Evolutionary conservation across 2,329 filamentous ascomycete species (phyloP), one percentile per base, ranked within the genome.

Genomic region (Exserohilum turcica): DNA sequence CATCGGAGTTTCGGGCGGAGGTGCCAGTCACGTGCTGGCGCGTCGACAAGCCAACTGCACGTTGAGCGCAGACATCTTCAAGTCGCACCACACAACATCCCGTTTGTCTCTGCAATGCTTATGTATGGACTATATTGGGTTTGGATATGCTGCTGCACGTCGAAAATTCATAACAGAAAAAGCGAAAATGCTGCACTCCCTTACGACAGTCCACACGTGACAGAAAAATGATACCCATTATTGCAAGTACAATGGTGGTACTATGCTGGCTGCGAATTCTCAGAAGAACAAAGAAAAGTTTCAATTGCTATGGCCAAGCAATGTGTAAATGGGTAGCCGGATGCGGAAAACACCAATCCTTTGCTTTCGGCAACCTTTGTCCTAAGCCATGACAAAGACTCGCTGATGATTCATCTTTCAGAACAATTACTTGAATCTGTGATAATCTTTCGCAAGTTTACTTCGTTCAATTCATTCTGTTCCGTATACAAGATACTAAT

Each of bases 1-100:
- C 52, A 52, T 63, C 62, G 60, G 60, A 56, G 54, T 57, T 59
- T 56, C 58, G 49, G 37, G 49, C 54, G 64, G 59, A 59, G 52
- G 61, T 64, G 52, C 50, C 61, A 47, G 53, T 66, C 64, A 70
- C 59, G 63, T 63, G 64, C 39, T 35, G 35, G 28, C 51, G 54
- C 48, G 52, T 40, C 21, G 15, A n/a, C 15, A 28, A 38, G 32
- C 10, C 21, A 31, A 46, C 10, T 29, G 27, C 24, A 9, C 24
- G 28, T 40, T 15, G 38, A 8, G 24, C n/a, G 38, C 13, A n/a
- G 15, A n/a, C n/a, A 12, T 24, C 15, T 24, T 24, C 15, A 15
- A 29, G n/a, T 24, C 38, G 13, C 4, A 7, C 5, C 27, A 10
- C 38, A 15, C 24, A 24, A 3, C 6, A 7, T 31, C 6, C 8